Conservation (phyloP, 1,284 basidiomycete genomes). For the Ceraceosorus guamensis region DNA sequence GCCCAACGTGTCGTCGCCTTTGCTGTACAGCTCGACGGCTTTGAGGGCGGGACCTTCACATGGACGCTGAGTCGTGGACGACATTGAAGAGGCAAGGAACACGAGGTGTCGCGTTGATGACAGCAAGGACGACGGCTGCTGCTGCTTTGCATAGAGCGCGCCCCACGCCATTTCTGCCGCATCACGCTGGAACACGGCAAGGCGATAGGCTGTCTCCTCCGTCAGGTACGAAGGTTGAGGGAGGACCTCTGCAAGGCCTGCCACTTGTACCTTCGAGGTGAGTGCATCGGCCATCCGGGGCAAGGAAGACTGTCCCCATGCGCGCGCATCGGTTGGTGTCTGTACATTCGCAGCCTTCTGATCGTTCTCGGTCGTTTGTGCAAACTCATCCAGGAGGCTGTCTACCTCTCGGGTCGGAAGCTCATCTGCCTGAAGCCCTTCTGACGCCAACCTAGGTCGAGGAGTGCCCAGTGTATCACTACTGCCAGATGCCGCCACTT, state of each 20-base stretch:
- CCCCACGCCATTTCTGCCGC: slow-evolving; percentile 1
- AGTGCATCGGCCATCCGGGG: too few relatives aligned
- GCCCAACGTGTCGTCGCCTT: slow-evolving; percentile 83
- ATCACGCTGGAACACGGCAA: slow-evolving; percentile 2
- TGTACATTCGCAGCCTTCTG: too few relatives aligned
- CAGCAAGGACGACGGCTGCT: slow-evolving; percentile 72
- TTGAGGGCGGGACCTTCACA: slow-evolving; percentile 55
- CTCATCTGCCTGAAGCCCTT: too few relatives aligned
- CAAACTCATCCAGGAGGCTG: too few relatives aligned
- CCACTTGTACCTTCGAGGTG: not conserved
- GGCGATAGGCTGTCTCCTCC: not conserved
- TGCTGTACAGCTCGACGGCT: slow-evolving; percentile 81
- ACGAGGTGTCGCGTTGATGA: slow-evolving; percentile 67
- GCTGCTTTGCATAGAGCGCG: slow-evolving; percentile 26
- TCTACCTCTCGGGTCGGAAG: too few relatives aligned
- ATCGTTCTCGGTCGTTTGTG: too few relatives aligned
- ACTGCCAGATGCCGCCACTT: too few relatives aligned
- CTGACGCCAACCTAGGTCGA: too few relatives aligned
- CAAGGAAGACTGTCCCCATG: too few relatives aligned
- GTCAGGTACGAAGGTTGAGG: slow-evolving; percentile 1
- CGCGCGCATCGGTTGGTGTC: too few relatives aligned
- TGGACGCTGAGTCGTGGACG: slow-evolving; percentile 54
- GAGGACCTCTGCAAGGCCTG: not conserved
- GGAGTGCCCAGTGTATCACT: too few relatives aligned
- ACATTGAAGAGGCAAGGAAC: slow-evolving; percentile 57